A percentile compares a stretch with the other conserved stretches of the same genome.
Conservation (phyloP, 257 asterid genomes). For the Solanum pimpinellifolium region DNA sequence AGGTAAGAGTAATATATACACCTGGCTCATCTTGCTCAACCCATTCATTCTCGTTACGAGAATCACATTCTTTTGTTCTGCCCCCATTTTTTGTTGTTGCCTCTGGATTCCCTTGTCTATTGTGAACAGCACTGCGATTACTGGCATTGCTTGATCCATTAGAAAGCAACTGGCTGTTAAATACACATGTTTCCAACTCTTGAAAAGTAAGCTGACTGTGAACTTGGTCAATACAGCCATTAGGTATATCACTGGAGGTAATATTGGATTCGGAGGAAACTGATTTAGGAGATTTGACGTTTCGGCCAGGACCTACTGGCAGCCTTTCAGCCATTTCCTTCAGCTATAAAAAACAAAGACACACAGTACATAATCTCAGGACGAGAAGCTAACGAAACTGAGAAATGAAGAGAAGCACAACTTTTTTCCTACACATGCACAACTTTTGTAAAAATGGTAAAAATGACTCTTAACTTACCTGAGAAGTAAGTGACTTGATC, state of each 20-base stretch:
- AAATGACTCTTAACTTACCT: slow-evolving; percentile 32
- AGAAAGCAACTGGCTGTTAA: slow-evolving; percentile 34
- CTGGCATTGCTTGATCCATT: slow-evolving; percentile 48
- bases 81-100: slow-evolving; percentile 43
- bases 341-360: slow-evolving; percentile 31
- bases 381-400: background rate
- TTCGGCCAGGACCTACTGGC: slow-evolving; percentile 84
- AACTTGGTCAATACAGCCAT: slow-evolving; percentile 35
- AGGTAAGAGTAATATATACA: slow-evolving; percentile 88
- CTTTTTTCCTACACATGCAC: background rate
- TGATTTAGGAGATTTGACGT: slow-evolving; percentile 53
- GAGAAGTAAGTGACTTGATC: slow-evolving; percentile 87
- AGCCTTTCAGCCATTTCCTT: slow-evolving; percentile 98
- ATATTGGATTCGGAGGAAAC: slow-evolving; percentile 33
- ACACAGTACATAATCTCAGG: slow-evolving; percentile 4
- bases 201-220: slow-evolving; percentile 41
- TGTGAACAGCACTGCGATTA: slow-evolving; percentile 41
- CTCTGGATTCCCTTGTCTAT: slow-evolving; percentile 38
- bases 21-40: slow-evolving; percentile 98
- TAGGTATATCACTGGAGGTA: slow-evolving; percentile 33
- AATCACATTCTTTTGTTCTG: slow-evolving; percentile 58
- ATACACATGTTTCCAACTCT: slow-evolving; percentile 49
- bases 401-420: background rate
- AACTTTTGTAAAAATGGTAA: background rate
- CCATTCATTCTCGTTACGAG: slow-evolving; percentile 77